Conservation (phyloP, 78 protist species). For the Capsaspora owczarzaki region DNA sequence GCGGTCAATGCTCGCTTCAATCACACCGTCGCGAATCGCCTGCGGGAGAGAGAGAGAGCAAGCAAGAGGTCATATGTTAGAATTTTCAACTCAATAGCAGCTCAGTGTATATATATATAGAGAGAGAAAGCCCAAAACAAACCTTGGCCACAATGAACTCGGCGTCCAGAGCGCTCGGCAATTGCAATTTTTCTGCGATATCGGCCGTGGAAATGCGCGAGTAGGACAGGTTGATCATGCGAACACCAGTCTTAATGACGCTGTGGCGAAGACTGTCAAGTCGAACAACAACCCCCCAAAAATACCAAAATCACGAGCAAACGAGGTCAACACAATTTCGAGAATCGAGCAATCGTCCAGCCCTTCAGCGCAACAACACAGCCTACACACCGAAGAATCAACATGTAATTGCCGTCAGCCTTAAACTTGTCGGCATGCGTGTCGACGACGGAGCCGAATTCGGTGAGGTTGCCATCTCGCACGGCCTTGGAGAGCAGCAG, state of each 20-base stretch:
- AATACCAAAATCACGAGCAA: neutral
- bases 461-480: conserved; percentile 73
- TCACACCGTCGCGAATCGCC: conserved; percentile 88
- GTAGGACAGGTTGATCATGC: conserved; percentile 69
- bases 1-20: conserved; percentile 79
- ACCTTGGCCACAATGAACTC: conserved; percentile 85
- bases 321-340: neutral
- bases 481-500: conserved; percentile 71
- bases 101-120: neutral
- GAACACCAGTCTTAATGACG: conserved; percentile 90
- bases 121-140: neutral
- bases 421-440: conserved; percentile 35
- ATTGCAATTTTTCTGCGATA: conserved; percentile 63
- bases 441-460: conserved; percentile 59
- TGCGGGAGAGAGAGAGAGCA: neutral
- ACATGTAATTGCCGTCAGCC: conserved; percentile 54
- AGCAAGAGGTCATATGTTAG: neutral
- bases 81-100: neutral
- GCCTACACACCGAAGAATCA: conserved; percentile 15
- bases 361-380: too few relatives aligned
- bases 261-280: conserved; percentile 73
- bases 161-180: conserved; percentile 76
- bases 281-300: neutral
- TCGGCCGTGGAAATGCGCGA: conserved; percentile 74
- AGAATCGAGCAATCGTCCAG: too few relatives aligned